Base-by-base conservation (phyloP, 2,329 filamentous ascomycete species). In the Plenodomus biglobosus region DNA sequence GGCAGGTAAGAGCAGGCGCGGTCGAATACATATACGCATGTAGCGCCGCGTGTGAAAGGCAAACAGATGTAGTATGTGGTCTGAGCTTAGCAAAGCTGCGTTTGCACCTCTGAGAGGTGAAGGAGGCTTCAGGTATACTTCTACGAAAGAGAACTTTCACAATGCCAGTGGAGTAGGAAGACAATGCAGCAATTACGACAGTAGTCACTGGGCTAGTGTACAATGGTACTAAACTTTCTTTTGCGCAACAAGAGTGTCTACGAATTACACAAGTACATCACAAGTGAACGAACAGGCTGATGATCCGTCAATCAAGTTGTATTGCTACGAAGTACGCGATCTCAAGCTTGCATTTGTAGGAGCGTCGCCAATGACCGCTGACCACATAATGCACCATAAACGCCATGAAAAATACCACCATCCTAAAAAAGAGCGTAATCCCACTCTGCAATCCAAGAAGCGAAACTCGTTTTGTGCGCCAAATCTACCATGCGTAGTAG, bases 401-500 rank as follows among this genome's bases (percentile, higher is more conserved):
- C n/a, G 27, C 22, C 39, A 35, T 15, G n/a, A 20, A 40, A 15
- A 45, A 24, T 13, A 27, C 30, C 34, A 19, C 30, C 27, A 32
- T 16, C 34, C 19, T 18, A 38, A 19, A 46, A 41, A 38, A 35
- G 45, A 48, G 45, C 39, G 49, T 38, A 24, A 39, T 42, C 30
- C 34, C 40, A 39, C 40, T 48, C 40, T 20, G 16, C 17, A 42
- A 36, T 8, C 40, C 46, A 46, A 59, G 53, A 56, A 59, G 36
- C 17, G 43, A 53, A 32, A 50, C 37, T 59, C 56, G 53, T 59
- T 52, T 51, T 59, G 32, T 11, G 7, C 27, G 27, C 15, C 27
- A 32, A 32, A 15, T 32, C 27, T 32, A 32, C 6, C 27, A 6
- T 32, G n/a, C 27, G 27, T 32, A 3, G 6, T 11, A 24, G 11